A percentile compares a stretch with the other conserved stretches of the same genome.
Evolutionary conservation across 495 filamentous ascomycete genomes (phyloP).

Genomic region (Penicillium waksmanii): DNA sequence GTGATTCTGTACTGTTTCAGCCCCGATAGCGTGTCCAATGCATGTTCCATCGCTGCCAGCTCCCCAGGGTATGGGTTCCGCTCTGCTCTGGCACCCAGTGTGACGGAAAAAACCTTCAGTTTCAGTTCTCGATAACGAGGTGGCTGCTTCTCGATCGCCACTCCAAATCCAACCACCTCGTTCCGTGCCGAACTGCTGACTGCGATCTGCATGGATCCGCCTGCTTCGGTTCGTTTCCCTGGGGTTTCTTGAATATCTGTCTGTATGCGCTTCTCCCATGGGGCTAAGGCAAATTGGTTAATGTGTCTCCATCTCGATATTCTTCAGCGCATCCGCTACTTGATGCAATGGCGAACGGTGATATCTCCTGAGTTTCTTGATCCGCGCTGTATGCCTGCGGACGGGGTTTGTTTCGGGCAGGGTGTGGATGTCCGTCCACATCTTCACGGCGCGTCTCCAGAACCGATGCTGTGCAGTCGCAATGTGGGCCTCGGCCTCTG

Average conservation of each 20-base stretch:
- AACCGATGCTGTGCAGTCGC: background rate
- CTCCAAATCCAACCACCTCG: constrained; percentile 18
- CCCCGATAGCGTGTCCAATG: constrained; percentile 13
- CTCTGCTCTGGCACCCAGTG: constrained; percentile 18
- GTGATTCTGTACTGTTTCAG: constrained; percentile 15
- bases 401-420: constrained; percentile 29
- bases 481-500: background rate
- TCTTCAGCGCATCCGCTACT: background rate
- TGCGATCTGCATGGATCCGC: constrained; percentile 5
- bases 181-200: constrained; percentile 22
- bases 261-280: constrained; percentile 19
- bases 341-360: constrained; percentile 19
- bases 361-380: constrained; percentile 22
- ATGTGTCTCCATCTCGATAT: background rate
- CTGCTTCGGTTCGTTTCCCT: constrained; percentile 5
- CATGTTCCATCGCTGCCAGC: constrained; percentile 13
- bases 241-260: constrained; percentile 1
- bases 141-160: constrained; percentile 16
- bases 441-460: background rate
- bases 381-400: constrained; percentile 17
- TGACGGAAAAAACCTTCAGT: constrained; percentile 15
- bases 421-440: constrained; percentile 22
- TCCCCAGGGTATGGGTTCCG: constrained; percentile 17
- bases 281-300: constrained; percentile 4
- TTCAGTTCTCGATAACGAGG: constrained; percentile 19